Evolutionary conservation across 2,329 filamentous ascomycete species (phyloP).

Genomic region (Curvularia spicifera): DNA sequence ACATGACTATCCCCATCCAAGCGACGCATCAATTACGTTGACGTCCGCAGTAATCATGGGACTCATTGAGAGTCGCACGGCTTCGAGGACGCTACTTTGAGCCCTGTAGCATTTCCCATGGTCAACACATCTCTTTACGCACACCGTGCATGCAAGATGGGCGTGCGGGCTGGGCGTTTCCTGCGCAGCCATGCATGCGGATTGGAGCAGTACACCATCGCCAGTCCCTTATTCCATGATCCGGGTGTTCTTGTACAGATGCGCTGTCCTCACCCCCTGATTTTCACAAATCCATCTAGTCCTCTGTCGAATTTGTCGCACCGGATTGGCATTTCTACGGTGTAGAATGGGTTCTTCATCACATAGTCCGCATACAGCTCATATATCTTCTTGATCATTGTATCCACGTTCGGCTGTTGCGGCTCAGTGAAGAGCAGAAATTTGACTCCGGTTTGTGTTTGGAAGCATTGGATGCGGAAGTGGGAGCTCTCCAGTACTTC

Average conservation of each 20-base stretch:
- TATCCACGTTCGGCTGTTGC: conserved; percentile 84
- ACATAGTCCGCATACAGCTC: conserved; percentile 96
- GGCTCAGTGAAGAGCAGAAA: conserved; percentile 95
- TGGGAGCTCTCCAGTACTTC: conserved; percentile 93
- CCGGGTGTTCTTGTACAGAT: background rate
- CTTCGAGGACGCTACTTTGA: background rate
- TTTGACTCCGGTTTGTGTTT: conserved; percentile 91
- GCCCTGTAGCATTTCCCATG: background rate
- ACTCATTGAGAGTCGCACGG: background rate
- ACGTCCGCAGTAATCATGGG: background rate
- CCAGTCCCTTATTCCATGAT: background rate
- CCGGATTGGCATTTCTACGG: conserved; percentile 94
- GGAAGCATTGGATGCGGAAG: conserved; percentile 95
- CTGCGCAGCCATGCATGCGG: background rate
- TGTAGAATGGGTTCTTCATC: conserved; percentile 99
- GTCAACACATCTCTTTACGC: background rate
- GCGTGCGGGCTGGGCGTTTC: background rate
- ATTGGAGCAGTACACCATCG: background rate
- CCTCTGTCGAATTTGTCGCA: conserved; percentile 95
- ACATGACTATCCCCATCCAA: background rate
- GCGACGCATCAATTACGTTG: background rate
- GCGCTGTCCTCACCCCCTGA: conserved; percentile 36
- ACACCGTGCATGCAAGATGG: background rate
- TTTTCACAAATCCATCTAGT: conserved; percentile 77
- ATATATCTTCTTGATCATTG: conserved; percentile 83